Evolutionary conservation across 768 basidiomycete species (phyloP).

Genomic region (Myochromella boudieri): DNA sequence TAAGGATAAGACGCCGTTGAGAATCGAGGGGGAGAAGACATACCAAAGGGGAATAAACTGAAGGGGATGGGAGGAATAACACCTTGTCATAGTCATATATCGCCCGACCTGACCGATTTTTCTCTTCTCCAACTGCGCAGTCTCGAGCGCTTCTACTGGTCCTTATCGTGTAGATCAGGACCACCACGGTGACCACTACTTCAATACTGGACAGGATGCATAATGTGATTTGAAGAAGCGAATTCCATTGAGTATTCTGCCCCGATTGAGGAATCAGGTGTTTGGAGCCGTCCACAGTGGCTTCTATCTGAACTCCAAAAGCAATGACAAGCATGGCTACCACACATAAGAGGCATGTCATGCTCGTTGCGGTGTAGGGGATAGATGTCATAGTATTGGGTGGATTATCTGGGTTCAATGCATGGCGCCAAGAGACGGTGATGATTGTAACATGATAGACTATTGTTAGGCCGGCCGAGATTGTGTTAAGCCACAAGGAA

Average conservation of each 20-base stretch:
- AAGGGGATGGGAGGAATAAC: constrained; percentile 5
- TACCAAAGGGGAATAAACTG: background rate
- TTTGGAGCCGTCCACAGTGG: background rate
- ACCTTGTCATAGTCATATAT: background rate
- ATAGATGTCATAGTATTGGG: background rate
- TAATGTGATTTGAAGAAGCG: background rate
- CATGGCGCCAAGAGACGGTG: constrained; percentile 8
- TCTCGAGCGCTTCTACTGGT: background rate
- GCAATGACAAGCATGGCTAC: constrained; percentile 4
- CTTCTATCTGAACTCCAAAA: constrained; percentile 2
- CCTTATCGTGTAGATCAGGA: constrained; percentile 2
- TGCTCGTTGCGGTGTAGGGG: background rate
- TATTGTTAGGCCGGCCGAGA: constrained; percentile 5
- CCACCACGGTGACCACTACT: background rate
- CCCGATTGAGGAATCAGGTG: background rate
- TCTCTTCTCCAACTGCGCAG: background rate
- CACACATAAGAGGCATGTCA: background rate
- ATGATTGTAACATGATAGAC: constrained; percentile 11
- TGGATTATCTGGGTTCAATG: background rate
- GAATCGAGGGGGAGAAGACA: no score
- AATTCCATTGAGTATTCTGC: background rate
- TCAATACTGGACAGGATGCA: constrained; percentile 1
- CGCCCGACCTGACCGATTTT: background rate
- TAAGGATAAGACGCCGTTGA: no score
- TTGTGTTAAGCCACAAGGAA: constrained; percentile 12